Base-by-base conservation (phyloP, 164 flowering plant genomes). In the Warburgia ugandensis region DNA sequence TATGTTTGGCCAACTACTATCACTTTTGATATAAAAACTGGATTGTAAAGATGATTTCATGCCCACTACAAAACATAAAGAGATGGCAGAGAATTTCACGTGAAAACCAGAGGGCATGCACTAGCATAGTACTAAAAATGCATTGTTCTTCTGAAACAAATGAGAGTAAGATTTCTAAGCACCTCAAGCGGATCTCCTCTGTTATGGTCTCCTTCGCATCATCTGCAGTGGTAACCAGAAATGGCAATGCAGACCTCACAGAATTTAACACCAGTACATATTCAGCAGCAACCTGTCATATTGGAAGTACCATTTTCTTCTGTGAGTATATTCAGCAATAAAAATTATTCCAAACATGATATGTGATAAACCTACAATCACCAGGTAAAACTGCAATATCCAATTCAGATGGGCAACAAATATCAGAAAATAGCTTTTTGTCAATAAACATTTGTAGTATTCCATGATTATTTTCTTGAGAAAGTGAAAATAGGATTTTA, bases 101-200 rank as follows among this genome's bases (percentile, higher is more conserved):
- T 21, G 14, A 48, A 35, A 7, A 36, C 13, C 6, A 25, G 4
- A 6, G 25, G 27, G 23, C 13, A 10, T 29, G 14, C 21, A 5
- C 7, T 10, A 16, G 8, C 19, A 39, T 16, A 6, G 2, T 6
- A 37, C 17, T 13, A 39, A 13, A 39, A 39, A 25, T 4, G 28
- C 29, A 14, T 4, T 21, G 11, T 20, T 43, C 3, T 23, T 43
- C 26, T 19, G 10, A 21, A 8, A 44, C 29, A 44, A 44, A 25
- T 14, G 22, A 22, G 6, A 44, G 11, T 7, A 5, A 13, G 11
- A 11, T 4, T 38, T 30, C 32, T 38, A 45, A 37, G 21, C 73
- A 86, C 96, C 98, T 81, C 65, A 91, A 58, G 25, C 96, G 89
- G 26, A 80, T 83, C 57, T 91, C 98, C 72, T 91, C 98, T 53